Conservation (phyloP, 1,284 basidiomycete genomes). For the Fomitopsis schrenkii region DNA sequence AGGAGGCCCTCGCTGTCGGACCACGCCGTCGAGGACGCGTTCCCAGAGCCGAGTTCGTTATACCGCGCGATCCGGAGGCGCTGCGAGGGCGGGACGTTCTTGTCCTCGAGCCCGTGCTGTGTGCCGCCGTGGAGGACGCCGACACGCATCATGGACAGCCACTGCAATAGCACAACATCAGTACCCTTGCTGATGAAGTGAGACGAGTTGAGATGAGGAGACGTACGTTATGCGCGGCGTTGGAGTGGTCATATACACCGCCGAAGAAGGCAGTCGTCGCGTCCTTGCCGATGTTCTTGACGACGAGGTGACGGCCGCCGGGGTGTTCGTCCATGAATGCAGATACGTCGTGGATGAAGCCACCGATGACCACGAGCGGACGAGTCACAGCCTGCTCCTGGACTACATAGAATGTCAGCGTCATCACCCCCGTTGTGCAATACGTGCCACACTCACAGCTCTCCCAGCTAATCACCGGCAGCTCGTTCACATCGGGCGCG, state of each 20-base stretch:
- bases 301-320: slow-evolving; percentile 67
- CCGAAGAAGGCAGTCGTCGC: slow-evolving; percentile 93
- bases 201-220: background rate
- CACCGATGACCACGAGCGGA: slow-evolving; percentile 78
- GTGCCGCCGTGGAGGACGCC: slow-evolving; percentile 80
- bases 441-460: slow-evolving; percentile 52
- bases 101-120: slow-evolving; percentile 60
- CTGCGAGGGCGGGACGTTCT: slow-evolving; percentile 62
- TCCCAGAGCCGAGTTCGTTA: slow-evolving; percentile 55
- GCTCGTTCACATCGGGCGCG: slow-evolving; percentile 74
- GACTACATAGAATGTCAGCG: slow-evolving; percentile 38
- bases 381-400: slow-evolving; percentile 74
- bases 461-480: slow-evolving; percentile 86
- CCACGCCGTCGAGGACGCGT: slow-evolving; percentile 32
- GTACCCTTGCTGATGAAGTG: background rate
- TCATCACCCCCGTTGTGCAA: background rate
- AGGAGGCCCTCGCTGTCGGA: slow-evolving; percentile 37
- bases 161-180: slow-evolving; percentile 26
- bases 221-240: slow-evolving; percentile 83
- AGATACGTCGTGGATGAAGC: slow-evolving; percentile 91
- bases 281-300: slow-evolving; percentile 71
- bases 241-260: slow-evolving; percentile 91
- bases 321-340: slow-evolving; percentile 91
- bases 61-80: slow-evolving; percentile 66
- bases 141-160: slow-evolving; percentile 89